Conservation (phyloP, 2,329 filamentous ascomycete genomes). For the Blastomyces gilchristii region DNA sequence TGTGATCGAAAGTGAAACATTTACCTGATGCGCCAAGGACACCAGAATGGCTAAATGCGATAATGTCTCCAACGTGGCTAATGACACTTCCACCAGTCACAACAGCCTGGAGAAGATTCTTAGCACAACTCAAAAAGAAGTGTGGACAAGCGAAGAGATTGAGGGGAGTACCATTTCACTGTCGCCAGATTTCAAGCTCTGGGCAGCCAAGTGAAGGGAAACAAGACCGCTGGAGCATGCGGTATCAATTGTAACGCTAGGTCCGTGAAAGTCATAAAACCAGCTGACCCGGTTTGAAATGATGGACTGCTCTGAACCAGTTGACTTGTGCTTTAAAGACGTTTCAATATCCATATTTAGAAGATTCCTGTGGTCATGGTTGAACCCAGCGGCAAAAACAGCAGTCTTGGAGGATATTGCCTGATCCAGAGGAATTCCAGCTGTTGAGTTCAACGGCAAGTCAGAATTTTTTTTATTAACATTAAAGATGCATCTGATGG, state of each 20-base stretch:
- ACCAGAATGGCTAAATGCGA: conserved; percentile 9
- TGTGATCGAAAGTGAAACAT: conserved; percentile 25
- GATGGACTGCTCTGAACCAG: conserved; percentile 18
- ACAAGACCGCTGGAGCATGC: conserved; percentile 21
- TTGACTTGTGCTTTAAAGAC: conserved; percentile 14
- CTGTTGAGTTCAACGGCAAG: conserved; percentile 7
- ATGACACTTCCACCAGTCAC: conserved; percentile 12
- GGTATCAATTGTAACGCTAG: conserved; percentile 21
- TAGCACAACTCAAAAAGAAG: neutral
- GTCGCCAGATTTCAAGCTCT: conserved; percentile 17
- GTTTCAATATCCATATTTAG: conserved; percentile 13
- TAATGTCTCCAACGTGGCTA: conserved; percentile 8
- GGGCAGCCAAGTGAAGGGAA: conserved; percentile 23
- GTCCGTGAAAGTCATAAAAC: conserved; percentile 21
- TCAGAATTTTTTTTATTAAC: neutral
- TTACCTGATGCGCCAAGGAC: conserved; percentile 18
- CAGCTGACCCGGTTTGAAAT: conserved; percentile 23
- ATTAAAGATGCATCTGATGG: neutral
- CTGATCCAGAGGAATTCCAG: conserved; percentile 15
- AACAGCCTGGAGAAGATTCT: conserved; percentile 7
- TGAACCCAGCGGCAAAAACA: conserved; percentile 15
- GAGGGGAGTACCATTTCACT: conserved; percentile 9
- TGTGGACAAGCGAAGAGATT: neutral
- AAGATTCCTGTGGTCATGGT: conserved; percentile 13
- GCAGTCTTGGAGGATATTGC: conserved; percentile 16